phyloP scores from a whole-genome alignment of 495 filamentous ascomycete genomes.

The Annulohypoxylon maeteangense region DNA sequence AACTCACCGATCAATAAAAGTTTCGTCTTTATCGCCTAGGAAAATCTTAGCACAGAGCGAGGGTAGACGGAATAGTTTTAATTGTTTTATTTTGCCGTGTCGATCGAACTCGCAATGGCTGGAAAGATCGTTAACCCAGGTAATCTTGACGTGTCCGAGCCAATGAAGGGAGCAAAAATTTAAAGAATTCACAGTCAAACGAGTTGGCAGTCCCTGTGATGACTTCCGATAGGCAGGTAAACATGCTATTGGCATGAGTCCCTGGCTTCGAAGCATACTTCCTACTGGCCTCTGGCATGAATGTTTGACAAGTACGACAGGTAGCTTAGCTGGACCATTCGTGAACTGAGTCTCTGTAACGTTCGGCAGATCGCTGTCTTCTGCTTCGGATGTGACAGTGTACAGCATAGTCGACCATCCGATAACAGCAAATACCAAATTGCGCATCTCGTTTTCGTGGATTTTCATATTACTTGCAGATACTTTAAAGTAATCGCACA shows the following conservation, averaged over 20 bases:
- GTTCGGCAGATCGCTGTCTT: neutral
- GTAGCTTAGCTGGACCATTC: neutral
- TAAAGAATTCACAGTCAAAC: neutral
- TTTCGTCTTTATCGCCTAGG: neutral
- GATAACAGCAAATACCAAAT: slow-evolving; percentile 11
- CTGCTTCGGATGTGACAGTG: neutral
- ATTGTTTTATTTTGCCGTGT: neutral
- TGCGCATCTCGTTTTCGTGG: neutral
- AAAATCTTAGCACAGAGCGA: slow-evolving; percentile 18
- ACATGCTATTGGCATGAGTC: slow-evolving; percentile 7
- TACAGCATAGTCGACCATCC: slow-evolving; percentile 18
- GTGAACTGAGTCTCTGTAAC: neutral
- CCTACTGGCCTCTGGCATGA: slow-evolving; percentile 1
- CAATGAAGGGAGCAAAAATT: slow-evolving; percentile 5
- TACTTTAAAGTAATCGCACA: neutral
- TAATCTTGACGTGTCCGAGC: slow-evolving; percentile 4
- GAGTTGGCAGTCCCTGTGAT: neutral
- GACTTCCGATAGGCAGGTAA: neutral
- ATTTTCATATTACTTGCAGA: neutral
- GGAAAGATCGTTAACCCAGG: slow-evolving; percentile 13
- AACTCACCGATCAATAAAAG: slow-evolving; percentile 6
- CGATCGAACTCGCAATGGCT: slow-evolving; percentile 16
- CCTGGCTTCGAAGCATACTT: neutral
- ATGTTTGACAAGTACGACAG: neutral
- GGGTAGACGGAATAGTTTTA: slow-evolving; percentile 19